Percentiles rank a stretch among this genome's conserved stretches.
Evolutionary conservation across 306 rosid species (phyloP).

Genomic region (Vigna trinervia): DNA sequence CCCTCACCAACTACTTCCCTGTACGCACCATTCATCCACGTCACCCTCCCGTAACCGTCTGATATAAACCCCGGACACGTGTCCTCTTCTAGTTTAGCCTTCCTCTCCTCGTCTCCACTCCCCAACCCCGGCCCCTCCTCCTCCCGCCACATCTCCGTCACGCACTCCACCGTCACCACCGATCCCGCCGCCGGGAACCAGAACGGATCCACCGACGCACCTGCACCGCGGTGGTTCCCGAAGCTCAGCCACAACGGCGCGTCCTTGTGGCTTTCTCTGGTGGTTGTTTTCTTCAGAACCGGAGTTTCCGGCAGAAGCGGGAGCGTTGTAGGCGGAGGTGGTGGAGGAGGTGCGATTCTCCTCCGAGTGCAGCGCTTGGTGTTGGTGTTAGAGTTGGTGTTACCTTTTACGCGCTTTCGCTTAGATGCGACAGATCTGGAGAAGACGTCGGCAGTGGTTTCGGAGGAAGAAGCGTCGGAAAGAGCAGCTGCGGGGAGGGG

Average conservation of each 20-base stretch:
- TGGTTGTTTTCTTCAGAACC: slow-evolving; percentile 42
- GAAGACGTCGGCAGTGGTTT: slow-evolving; percentile 20
- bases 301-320: slow-evolving; percentile 75
- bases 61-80: slow-evolving; percentile 82
- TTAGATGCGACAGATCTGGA: slow-evolving; percentile 43
- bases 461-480: slow-evolving; percentile 45
- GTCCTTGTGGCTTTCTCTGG: neutral
- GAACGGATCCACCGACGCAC: neutral
- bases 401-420: slow-evolving; percentile 36
- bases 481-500: slow-evolving; percentile 48
- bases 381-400: too few species aligned
- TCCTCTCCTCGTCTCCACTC: slow-evolving; percentile 66
- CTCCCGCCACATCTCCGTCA: slow-evolving; percentile 65
- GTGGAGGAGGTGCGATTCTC: neutral
- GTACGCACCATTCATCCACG: slow-evolving; percentile 75
- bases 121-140: slow-evolving; percentile 47
- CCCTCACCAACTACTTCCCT: slow-evolving; percentile 50
- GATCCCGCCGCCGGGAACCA: slow-evolving; percentile 43
- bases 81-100: slow-evolving; percentile 61
- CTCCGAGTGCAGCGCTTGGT: slow-evolving; percentile 53
- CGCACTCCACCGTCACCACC: slow-evolving; percentile 70
- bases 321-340: slow-evolving; percentile 50
- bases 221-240: slow-evolving; percentile 7
- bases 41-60: slow-evolving; percentile 69
- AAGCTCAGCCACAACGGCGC: slow-evolving; percentile 51